These are phyloP conservation scores for Globisporangium apiculatum DNA, from an alignment of 352 stramenopile genomes.

Conservation along the genomic window DNA sequence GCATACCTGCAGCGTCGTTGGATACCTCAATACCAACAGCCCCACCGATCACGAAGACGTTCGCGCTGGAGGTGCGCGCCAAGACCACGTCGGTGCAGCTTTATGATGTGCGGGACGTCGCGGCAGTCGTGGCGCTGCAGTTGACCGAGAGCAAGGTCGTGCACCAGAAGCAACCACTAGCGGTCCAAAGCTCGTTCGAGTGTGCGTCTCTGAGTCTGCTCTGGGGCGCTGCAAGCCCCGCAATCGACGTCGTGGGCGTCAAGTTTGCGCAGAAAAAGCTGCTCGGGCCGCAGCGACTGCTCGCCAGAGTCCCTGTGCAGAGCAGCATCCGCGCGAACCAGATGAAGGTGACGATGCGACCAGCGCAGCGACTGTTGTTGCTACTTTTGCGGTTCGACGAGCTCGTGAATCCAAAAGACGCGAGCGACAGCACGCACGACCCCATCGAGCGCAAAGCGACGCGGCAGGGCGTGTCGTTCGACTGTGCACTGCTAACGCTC, in stretches of 20 bases:
- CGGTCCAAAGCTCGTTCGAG: slow-evolving; percentile 20
- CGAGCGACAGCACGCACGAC: background rate
- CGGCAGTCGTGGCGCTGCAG: slow-evolving; percentile 9
- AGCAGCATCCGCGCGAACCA: slow-evolving; percentile 11
- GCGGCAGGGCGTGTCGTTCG: slow-evolving; percentile 9
- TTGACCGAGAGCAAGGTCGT: slow-evolving; percentile 19
- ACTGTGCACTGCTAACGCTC: slow-evolving; percentile 10
- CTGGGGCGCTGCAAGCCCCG: slow-evolving; percentile 15
- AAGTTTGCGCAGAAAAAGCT: slow-evolving; percentile 20
- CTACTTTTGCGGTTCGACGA: slow-evolving; percentile 44
- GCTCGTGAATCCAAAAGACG: slow-evolving; percentile 19
- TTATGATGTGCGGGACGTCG: slow-evolving; percentile 22
- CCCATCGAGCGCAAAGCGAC: background rate
- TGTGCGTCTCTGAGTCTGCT: slow-evolving; percentile 15
- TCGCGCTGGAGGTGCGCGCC: slow-evolving; percentile 18
- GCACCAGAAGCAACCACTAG: slow-evolving; percentile 23
- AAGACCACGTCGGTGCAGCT: slow-evolving; percentile 18
- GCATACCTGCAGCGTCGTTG: too few relatives aligned
- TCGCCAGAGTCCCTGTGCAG: slow-evolving; percentile 9
- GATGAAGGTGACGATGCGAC: slow-evolving; percentile 21
- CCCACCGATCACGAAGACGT: slow-evolving; percentile 12
- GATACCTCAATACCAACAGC: background rate
- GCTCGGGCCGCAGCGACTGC: slow-evolving; percentile 13
- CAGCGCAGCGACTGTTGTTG: slow-evolving; percentile 32
- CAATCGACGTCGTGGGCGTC: slow-evolving; percentile 17